phyloP scores from a whole-genome alignment of 768 basidiomycete species.

The Leucogyrophana mollusca region DNA sequence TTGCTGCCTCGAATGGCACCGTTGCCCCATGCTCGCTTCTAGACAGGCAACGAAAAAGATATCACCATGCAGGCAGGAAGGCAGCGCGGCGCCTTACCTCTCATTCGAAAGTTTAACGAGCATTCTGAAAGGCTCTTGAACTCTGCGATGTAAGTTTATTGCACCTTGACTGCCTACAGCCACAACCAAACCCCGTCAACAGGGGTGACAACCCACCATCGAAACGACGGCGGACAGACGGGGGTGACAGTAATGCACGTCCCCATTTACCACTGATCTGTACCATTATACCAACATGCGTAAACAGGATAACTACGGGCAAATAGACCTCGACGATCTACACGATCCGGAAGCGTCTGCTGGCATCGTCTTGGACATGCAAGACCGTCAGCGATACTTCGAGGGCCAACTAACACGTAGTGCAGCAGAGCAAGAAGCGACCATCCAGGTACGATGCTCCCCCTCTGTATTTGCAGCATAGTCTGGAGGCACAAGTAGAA shows the following conservation, averaged over 20 bases:
- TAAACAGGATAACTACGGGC: slow-evolving; percentile 36
- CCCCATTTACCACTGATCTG: not conserved
- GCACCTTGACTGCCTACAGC: slow-evolving; percentile 8
- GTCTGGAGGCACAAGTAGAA: slow-evolving; percentile 26
- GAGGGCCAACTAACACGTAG: slow-evolving; percentile 54
- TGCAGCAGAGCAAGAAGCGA: slow-evolving; percentile 25
- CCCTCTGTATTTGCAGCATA: not conserved
- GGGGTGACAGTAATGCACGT: slow-evolving; percentile 42
- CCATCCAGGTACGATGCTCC: slow-evolving; percentile 27
- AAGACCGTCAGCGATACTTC: slow-evolving; percentile 80
- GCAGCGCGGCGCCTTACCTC: slow-evolving; percentile 81
- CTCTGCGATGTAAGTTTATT: slow-evolving; percentile 61
- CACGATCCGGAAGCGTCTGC: slow-evolving; percentile 61
- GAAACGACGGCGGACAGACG: slow-evolving; percentile 59
- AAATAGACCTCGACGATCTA: slow-evolving; percentile 86
- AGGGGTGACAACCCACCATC: slow-evolving; percentile 57
- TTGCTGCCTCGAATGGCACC: not conserved
- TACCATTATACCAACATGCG: not conserved
- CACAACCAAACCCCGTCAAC: slow-evolving; percentile 5
- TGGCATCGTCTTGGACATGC: slow-evolving; percentile 84
- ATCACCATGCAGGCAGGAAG: slow-evolving; percentile 95
- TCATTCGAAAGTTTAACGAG: slow-evolving; percentile 97
- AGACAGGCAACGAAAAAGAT: slow-evolving; percentile 91
- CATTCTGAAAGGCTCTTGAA: slow-evolving; percentile 90
- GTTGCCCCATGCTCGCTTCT: slow-evolving; percentile 4